Evolutionary conservation across 192 early-diverging fungal species (phyloP).

Genomic region (Coemansia sp.): DNA sequence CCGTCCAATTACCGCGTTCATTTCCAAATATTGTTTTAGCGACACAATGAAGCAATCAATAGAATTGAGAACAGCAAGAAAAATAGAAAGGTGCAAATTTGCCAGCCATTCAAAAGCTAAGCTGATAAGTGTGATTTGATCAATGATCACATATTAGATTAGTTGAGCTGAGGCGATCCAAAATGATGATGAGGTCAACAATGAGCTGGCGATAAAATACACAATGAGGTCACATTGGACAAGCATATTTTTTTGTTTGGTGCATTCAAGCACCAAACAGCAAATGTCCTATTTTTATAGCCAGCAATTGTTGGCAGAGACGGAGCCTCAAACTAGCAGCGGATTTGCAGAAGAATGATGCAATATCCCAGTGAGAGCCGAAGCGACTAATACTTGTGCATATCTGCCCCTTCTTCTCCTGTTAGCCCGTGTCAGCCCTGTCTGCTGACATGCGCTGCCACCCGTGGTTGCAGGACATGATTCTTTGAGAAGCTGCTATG

Average conservation of each 20-base stretch:
- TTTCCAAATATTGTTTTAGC: constrained; percentile 1
- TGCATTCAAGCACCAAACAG: not conserved
- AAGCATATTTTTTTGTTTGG: constrained; percentile 2
- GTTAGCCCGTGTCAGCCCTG: no score
- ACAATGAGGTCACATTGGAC: not conserved
- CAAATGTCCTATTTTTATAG: not conserved
- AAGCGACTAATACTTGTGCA: not conserved
- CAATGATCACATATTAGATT: not conserved
- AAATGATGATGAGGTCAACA: no score
- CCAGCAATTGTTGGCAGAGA: not conserved
- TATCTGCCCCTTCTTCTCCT: not conserved
- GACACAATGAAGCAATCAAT: constrained; percentile 1
- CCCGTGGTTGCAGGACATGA: not conserved
- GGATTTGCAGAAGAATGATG: not conserved
- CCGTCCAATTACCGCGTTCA: constrained; percentile 50
- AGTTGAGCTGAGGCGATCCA: not conserved
- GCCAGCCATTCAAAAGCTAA: not conserved
- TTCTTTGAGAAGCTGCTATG: not conserved
- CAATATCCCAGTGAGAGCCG: not conserved
- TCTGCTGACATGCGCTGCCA: no score
- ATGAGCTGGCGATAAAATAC: not conserved
- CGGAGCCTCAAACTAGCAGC: not conserved
- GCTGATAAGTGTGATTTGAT: constrained; percentile 13
- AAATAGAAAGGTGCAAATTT: not conserved
- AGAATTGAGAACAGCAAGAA: not conserved